A percentile compares a stretch with the other conserved stretches of the same genome.
Evolutionary conservation across 2,329 filamentous ascomycete genomes (phyloP).

Genomic region (Penicillium sp.): DNA sequence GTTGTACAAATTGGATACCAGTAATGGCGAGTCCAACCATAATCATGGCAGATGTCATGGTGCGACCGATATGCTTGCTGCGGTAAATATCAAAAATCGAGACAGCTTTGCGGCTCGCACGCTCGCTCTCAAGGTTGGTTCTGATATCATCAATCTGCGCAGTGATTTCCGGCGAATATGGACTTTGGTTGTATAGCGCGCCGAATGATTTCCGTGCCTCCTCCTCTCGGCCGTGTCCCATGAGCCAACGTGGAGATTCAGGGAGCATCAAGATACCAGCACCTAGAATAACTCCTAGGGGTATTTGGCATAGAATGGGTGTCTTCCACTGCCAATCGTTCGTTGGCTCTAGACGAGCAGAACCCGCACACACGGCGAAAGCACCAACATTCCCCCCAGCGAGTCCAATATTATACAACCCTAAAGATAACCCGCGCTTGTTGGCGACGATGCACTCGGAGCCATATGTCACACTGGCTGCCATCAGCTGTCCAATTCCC

Average conservation of each 20-base stretch:
- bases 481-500: constrained; percentile 24
- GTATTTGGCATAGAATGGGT: constrained; percentile 33
- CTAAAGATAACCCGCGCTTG: constrained; percentile 25
- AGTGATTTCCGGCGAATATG: constrained; percentile 23
- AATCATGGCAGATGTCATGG: constrained; percentile 24
- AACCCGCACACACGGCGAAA: constrained; percentile 29
- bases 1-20: constrained; percentile 23
- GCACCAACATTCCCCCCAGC: constrained; percentile 29
- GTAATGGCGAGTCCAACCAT: constrained; percentile 28
- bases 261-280: constrained; percentile 29
- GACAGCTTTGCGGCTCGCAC: constrained; percentile 7
- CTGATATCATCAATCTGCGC: constrained; percentile 28
- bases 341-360: constrained; percentile 21
- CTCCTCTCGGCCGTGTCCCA: constrained; percentile 22
- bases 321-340: constrained; percentile 35
- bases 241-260: constrained; percentile 30
- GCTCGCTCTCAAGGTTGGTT: constrained; percentile 27
- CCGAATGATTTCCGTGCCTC: constrained; percentile 25
- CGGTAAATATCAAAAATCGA: constrained; percentile 29
- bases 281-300: constrained; percentile 26
- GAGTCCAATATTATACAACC: constrained; percentile 29
- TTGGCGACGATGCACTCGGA: constrained; percentile 27
- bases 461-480: constrained; percentile 23
- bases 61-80: constrained; percentile 23
- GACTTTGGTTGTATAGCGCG: constrained; percentile 21